Evolutionary conservation across 2,329 filamentous ascomycete species (phyloP).

Genomic region (Metarhizium humberi): DNA sequence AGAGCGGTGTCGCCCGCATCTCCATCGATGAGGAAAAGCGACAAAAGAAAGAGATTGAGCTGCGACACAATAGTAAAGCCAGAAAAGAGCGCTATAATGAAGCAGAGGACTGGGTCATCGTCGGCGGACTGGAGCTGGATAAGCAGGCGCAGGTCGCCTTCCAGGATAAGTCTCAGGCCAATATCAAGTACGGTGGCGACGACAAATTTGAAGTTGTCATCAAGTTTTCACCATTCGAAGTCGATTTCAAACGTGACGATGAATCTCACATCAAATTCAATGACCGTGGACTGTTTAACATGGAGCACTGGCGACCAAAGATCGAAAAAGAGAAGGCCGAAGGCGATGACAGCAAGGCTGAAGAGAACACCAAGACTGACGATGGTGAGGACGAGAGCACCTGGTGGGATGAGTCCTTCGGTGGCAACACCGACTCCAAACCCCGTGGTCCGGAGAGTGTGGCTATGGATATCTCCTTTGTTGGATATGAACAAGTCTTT

Average conservation of each 20-base stretch:
- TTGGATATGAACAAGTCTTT: constrained; percentile 84
- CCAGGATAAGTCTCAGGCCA: constrained; percentile 58
- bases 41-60: constrained; percentile 77
- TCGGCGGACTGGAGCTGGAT: constrained; percentile 69
- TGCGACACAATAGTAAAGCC: constrained; percentile 74
- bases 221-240: constrained; percentile 68
- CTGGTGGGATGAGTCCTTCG: constrained; percentile 97
- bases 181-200: constrained; percentile 69
- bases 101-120: constrained; percentile 74
- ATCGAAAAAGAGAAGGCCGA: constrained; percentile 59
- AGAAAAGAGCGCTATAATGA: constrained; percentile 95
- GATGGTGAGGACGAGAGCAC: constrained; percentile 69
- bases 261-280: constrained; percentile 81
- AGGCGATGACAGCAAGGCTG: constrained; percentile 44
- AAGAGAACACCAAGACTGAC: constrained; percentile 32
- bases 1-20: constrained; percentile 80
- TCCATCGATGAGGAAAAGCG: constrained; percentile 87
- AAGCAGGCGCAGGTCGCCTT: constrained; percentile 59
- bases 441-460: constrained; percentile 92
- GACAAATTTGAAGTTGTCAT: constrained; percentile 75
- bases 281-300: constrained; percentile 77
- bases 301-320: constrained; percentile 94
- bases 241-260: constrained; percentile 82
- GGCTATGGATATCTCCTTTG: constrained; percentile 83
- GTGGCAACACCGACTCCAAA: constrained; percentile 90